These are phyloP conservation scores for Selaginella moellendorffii DNA, from an alignment of 75 land plant species.

Conservation along the genomic window DNA sequence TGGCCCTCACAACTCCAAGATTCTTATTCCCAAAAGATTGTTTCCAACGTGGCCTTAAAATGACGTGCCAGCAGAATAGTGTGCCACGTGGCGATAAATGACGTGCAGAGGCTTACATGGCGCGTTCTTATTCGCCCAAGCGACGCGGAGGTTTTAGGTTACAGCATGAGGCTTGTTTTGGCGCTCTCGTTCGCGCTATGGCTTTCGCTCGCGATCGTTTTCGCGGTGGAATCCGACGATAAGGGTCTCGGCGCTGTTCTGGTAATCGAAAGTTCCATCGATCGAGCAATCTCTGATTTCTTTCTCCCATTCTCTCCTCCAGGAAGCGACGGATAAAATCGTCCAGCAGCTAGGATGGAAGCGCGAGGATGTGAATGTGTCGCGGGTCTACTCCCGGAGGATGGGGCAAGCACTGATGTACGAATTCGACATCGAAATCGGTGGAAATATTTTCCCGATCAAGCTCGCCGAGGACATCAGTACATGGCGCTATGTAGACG, in stretches of 20 bases:
- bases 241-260: not conserved
- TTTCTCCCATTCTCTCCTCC: not conserved
- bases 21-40: no score
- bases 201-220: not conserved
- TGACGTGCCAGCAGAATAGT: no score
- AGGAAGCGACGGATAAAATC: constrained; percentile 71
- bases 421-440: constrained; percentile 80
- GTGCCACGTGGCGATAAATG: no score
- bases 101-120: not conserved
- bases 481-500: constrained; percentile 59
- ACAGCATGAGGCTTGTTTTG: not conserved
- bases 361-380: constrained; percentile 45
- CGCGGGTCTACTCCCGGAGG: constrained; percentile 48
- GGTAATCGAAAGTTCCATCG: not conserved
- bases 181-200: not conserved
- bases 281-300: not conserved
- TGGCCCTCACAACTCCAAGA: no score
- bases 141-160: not conserved
- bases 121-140: not conserved
- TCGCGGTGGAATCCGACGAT: not conserved
- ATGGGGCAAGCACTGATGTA: constrained; percentile 74
- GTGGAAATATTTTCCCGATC: constrained; percentile 47
- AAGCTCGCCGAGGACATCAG: constrained; percentile 70
- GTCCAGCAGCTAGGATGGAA: constrained; percentile 46
- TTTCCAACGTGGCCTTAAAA: no score